Base-by-base conservation (phyloP, 78 protist genomes). In the Guillardia theta region DNA sequence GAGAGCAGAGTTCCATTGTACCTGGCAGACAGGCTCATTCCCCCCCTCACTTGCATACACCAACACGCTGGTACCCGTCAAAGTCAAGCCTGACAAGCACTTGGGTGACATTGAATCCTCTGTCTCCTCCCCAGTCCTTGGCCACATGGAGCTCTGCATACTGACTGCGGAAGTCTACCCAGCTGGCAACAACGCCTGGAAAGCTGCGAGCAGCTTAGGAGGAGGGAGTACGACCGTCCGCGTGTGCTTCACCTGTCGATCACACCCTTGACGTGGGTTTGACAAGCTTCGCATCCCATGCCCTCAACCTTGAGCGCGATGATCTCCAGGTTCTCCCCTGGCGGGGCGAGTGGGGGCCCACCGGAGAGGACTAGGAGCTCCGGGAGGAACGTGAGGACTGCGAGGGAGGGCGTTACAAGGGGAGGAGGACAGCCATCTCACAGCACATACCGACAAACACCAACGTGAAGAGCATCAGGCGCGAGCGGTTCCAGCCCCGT, bases 271-370 rank as follows among this genome's bases (percentile, higher is more conserved):
- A 70, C 83, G 83, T 70, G 83, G 1, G 45, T 24, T 43, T 70
- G 83, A 3, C 83, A 70, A 36, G 90, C 90, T 30, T 78, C 90
- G 48, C 90, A 78, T 1, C 90, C 90, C 45, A 78, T 78, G 50
- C 90, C 90, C 44, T 78, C 90, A 0, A 78, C 48, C 8, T 37
- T 18, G 50, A 78, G 39, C 43, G 21, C 6, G 53, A 78, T 10
- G 18, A 78, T 5, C 24, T 43, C 33, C 15, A 43, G 24, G 41
- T 43, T 36, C 3, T 3, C 45, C 1, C 53, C 15, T 10, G 90
- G 90, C 45, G 90, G 90, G 3, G 90, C 90, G 30, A 78, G 39
- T 24, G 45, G 6, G 0, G 90, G 90, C 9, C 90, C 90, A 4
- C 90, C 90, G 90, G 43, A 27, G 15, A 10, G 44, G 30, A 78